Evolutionary conservation across 495 filamentous ascomycete genomes (phyloP), one percentile per base, ranked within the genome.

Genomic region (Aspergillus funiculosus): DNA sequence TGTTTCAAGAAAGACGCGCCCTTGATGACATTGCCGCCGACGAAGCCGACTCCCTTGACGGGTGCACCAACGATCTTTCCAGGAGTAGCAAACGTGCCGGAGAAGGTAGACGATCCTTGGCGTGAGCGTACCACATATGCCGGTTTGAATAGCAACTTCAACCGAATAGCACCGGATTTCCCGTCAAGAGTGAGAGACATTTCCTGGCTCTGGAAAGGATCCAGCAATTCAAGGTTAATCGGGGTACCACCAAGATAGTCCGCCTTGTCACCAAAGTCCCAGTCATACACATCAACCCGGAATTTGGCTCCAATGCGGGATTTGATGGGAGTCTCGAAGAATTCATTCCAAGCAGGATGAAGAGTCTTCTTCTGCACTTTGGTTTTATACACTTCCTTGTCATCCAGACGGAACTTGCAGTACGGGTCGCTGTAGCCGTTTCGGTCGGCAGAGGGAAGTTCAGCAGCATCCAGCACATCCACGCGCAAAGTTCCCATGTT

Each of bases 371-470:
- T 96, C 59, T 91, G 85, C 3, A 82, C 80, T 64, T 95, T 88
- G 27, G 89, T 94, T 71, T 97, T 97, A 76, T 83, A 85, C 11
- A 99, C 74, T 25, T 87, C 82, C 57, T 89, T 81, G 29, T 82
- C 90, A 58, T 89, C 86, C 38, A 97, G 73, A 50, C 82, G 78
- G 63, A 99, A 97, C 54, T 92, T 94, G 75, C 87, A 94, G 71
- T 87, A 99, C 3, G 92, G 92, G 56, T 99, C 92, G 57, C 87
- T 94, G 74, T 82, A 94, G 29, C 92, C 92, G 60, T 97, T 99
- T 21, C 90, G 83, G 59, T 99, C 92, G 36, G 88, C 89, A 8
- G 91, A 77, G 6, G 92, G 92, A 15, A 99, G 79, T 50, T 96
- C 82, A 19, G 80, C 74, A 15, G 85, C 92, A 59, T 94, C 87